A percentile compares a stretch with the other conserved stretches of the same genome.
These are phyloP conservation scores for Rhizophagus prolifer DNA, from an alignment of 192 early-diverging fungal genomes.

Conservation along the genomic window DNA sequence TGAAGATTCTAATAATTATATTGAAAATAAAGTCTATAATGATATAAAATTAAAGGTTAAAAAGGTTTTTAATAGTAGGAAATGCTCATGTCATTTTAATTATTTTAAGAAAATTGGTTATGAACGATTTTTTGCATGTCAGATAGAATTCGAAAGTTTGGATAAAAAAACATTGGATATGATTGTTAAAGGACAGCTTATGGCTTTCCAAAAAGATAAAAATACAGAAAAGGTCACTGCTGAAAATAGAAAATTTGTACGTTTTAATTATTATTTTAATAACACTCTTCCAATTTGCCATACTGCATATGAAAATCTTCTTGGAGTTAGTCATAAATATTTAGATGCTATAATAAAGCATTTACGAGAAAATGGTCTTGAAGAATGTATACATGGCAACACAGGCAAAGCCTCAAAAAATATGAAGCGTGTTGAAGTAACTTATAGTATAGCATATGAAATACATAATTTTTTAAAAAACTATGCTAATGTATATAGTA, in stretches of 20 bases:
- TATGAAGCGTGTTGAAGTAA: too few species aligned
- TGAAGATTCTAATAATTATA: conserved; percentile 3
- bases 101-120: neutral
- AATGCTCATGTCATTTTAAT: neutral
- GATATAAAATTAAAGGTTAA: neutral
- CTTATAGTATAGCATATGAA: too few species aligned
- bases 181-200: neutral
- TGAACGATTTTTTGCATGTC: neutral
- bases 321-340: conserved; percentile 8
- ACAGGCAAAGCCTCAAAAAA: neutral
- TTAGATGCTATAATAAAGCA: neutral
- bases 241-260: neutral
- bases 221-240: neutral
- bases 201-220: neutral
- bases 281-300: neutral
- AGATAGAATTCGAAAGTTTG: neutral
- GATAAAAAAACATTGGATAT: neutral
- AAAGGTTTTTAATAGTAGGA: neutral
- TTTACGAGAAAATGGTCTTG: conserved; percentile 10
- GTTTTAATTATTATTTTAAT: conserved; percentile 5
- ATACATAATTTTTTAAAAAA: too few species aligned
- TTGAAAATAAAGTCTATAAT: neutral
- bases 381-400: neutral
- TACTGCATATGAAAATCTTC: neutral
- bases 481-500: too few species aligned